Evolutionary conservation across 345 rosid species (phyloP), one percentile per base, ranked within the genome.

Genomic region (Dipteronia dyeriana): DNA sequence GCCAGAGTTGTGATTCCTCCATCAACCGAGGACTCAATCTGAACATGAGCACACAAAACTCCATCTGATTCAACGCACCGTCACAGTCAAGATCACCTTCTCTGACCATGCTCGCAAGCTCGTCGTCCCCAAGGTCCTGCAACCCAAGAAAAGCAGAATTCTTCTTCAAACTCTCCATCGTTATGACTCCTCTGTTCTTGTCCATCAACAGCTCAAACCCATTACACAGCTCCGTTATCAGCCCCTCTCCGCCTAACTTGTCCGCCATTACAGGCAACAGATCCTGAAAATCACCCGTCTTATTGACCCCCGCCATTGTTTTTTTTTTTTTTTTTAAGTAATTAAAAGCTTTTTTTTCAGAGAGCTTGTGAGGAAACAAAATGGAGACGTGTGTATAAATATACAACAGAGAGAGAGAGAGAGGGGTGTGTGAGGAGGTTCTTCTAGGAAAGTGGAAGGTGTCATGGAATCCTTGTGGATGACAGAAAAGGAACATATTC

Each of bases 1-100:
- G 82, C 85, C 83, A 84, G 22, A 68, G 73, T 74, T 75, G 71
- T 2, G 92, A 84, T 66, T 87, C 86, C 45, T 85, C 84, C 92
- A 89, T 89, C 84, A 89, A 70, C 19, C 75, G 85, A 47, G 92
- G 92, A 80, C 92, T 89, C 66, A 87, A 72, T 84, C 89, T 83
- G 84, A 89, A 85, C 92, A 89, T 87, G 81, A 89, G 60, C 5
- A 89, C 85, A 71, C 90, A 89, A 53, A 89, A 89, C 84, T 89
- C 90, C 84, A 79, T 85, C 80, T 87, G 83, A 31, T 74, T 83
- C 31, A 85, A 87, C 10, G 82, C 85, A 2, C 90, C 90, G 47
- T 89, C 92, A 3, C 88, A 84, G 61, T 89, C 92, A 3, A 79
- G 67, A 51, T 87, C 92, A 1, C 92, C 92, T 78, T 89, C 90